phyloP scores from a whole-genome alignment of 257 asterid species.

The Nicotiana benthamiana region DNA sequence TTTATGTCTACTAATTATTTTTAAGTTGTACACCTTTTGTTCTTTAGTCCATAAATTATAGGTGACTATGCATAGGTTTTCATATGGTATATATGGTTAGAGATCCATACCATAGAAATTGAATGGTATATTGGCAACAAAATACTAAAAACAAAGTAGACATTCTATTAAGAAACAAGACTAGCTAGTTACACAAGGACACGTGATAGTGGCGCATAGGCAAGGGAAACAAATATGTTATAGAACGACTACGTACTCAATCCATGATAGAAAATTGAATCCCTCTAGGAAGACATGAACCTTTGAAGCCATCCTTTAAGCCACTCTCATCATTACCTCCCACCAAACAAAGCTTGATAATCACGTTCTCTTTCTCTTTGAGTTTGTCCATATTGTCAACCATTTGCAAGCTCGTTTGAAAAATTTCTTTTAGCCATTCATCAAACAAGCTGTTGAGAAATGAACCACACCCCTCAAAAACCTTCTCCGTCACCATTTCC shows the following conservation, averaged over 20 bases:
- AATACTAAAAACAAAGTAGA: neutral
- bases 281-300: constrained; percentile 64
- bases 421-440: constrained; percentile 56
- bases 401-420: constrained; percentile 31
- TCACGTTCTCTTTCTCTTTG: constrained; percentile 10
- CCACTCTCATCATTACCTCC: constrained; percentile 27
- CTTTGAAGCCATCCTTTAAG: constrained; percentile 46
- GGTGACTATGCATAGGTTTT: too few species aligned
- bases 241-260: constrained; percentile 28
- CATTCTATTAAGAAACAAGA: constrained; percentile 25
- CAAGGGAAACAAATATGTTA: neutral
- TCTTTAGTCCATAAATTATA: too few species aligned
- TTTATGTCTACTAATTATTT: neutral
- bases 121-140: neutral
- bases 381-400: neutral
- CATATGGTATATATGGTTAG: too few species aligned
- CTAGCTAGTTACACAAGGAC: constrained; percentile 26
- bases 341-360: constrained; percentile 45
- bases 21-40: neutral
- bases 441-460: constrained; percentile 45
- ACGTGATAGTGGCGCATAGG: neutral
- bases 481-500: constrained; percentile 35
- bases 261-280: constrained; percentile 46
- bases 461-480: constrained; percentile 32
- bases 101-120: too few species aligned